These are phyloP conservation scores for Xylaria sp. DNA, from an alignment of 2,329 filamentous ascomycete genomes.

Conservation along the genomic window DNA sequence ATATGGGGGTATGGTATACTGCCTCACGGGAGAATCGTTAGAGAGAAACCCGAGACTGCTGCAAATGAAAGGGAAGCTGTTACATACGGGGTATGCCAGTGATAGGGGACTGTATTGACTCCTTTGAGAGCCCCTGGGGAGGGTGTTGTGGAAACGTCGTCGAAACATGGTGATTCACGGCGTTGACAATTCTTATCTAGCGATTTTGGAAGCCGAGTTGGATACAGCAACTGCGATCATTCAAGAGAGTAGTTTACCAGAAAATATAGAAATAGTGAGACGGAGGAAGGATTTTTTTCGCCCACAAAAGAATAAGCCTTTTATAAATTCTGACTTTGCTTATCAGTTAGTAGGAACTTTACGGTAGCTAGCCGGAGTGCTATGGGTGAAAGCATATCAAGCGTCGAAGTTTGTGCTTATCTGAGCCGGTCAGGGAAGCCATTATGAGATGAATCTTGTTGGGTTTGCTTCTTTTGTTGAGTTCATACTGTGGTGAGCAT, in stretches of 20 bases:
- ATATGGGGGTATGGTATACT: neutral
- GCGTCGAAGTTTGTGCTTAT: neutral
- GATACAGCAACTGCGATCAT: neutral
- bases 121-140: neutral
- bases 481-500: neutral
- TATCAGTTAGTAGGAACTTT: neutral
- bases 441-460: neutral
- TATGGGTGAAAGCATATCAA: neutral
- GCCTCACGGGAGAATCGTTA: neutral
- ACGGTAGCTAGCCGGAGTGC: neutral
- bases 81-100: neutral
- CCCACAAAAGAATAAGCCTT: neutral
- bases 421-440: neutral
- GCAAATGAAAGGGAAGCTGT: neutral
- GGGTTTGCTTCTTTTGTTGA: neutral
- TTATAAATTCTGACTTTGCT: neutral
- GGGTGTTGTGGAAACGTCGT: neutral
- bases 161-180: slow-evolving; percentile 5
- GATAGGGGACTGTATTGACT: neutral
- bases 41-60: neutral
- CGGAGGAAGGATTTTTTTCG: neutral
- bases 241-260: neutral
- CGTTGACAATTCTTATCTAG: neutral
- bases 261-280: neutral
- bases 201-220: neutral